phyloP scores from a whole-genome alignment of 768 basidiomycete species.

The Tulasnella sp. region DNA sequence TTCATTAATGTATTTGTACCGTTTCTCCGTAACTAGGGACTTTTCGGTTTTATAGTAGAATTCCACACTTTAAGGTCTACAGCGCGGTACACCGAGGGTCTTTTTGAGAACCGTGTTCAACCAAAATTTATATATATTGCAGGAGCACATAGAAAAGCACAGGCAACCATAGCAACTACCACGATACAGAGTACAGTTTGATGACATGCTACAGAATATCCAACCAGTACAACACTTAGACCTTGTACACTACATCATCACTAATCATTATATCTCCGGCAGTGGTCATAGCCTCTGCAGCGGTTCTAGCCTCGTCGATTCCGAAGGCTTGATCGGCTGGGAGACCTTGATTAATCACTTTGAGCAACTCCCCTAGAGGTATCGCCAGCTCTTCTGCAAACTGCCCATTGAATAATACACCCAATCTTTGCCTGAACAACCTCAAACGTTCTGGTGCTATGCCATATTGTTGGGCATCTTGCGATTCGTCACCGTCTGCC shows the following conservation, averaged over 20 bases:
- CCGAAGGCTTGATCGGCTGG: slow-evolving; percentile 58
- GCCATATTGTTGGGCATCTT: not conserved
- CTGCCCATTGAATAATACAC: slow-evolving; percentile 50
- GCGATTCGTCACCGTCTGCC: slow-evolving; percentile 7
- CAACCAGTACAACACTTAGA: no score
- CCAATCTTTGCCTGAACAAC: slow-evolving; percentile 69
- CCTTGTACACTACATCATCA: slow-evolving; percentile 75
- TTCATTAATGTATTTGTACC: no score
- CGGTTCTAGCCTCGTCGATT: slow-evolving; percentile 61
- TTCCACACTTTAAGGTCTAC: no score
- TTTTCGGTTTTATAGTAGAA: no score
- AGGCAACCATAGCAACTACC: no score
- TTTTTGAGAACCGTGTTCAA: no score
- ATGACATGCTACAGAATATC: no score
- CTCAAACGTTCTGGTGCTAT: slow-evolving; percentile 34
- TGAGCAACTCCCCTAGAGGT: slow-evolving; percentile 53
- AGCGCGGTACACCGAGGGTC: no score
- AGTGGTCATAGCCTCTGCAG: slow-evolving; percentile 59
- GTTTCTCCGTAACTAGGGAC: no score
- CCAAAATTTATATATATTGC: no score
- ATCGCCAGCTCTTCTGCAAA: slow-evolving; percentile 69
- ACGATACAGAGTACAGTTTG: no score
- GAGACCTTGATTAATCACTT: slow-evolving; percentile 65
- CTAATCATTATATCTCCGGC: slow-evolving; percentile 78
- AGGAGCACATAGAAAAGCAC: no score